Evolutionary conservation across 2,329 filamentous ascomycete species (phyloP).

Genomic region (Lachnellula arida): DNA sequence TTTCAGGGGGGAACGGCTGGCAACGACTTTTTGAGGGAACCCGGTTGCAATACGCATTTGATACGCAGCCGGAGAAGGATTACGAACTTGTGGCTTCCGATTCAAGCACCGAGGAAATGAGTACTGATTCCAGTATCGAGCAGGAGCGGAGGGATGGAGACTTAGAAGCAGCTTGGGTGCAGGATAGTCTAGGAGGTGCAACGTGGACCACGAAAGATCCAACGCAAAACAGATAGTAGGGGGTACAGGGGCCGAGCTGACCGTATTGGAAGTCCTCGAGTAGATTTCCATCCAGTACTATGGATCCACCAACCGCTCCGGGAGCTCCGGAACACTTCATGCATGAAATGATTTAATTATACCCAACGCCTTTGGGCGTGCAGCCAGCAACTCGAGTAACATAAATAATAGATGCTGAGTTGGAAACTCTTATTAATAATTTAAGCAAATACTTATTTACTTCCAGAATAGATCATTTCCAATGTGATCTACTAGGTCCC

Average conservation of each 20-base stretch:
- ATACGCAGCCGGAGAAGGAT: slow-evolving; percentile 16
- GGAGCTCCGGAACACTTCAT: not conserved
- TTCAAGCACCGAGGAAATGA: slow-evolving; percentile 6
- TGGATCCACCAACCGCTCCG: not conserved
- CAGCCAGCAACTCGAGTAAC: no score
- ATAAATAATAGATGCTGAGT: no score
- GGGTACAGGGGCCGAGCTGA: not conserved
- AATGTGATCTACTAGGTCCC: not conserved
- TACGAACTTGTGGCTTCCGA: slow-evolving; percentile 15
- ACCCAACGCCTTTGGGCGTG: not conserved
- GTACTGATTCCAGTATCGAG: slow-evolving; percentile 2
- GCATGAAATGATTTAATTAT: not conserved
- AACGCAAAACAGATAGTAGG: not conserved
- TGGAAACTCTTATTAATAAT: no score
- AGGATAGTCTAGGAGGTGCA: slow-evolving; percentile 12
- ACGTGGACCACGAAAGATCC: slow-evolving; percentile 15
- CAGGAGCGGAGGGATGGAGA: slow-evolving; percentile 11
- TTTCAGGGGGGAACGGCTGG: slow-evolving; percentile 27
- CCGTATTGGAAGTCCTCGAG: not conserved
- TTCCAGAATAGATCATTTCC: not conserved
- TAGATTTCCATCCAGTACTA: not conserved
- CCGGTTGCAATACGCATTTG: slow-evolving; percentile 23
- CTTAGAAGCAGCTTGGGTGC: slow-evolving; percentile 20
- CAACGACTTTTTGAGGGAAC: slow-evolving; percentile 26
- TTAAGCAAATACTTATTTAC: no score